Conservation (phyloP, 306 rosid species). For the Abrus precatorius region DNA sequence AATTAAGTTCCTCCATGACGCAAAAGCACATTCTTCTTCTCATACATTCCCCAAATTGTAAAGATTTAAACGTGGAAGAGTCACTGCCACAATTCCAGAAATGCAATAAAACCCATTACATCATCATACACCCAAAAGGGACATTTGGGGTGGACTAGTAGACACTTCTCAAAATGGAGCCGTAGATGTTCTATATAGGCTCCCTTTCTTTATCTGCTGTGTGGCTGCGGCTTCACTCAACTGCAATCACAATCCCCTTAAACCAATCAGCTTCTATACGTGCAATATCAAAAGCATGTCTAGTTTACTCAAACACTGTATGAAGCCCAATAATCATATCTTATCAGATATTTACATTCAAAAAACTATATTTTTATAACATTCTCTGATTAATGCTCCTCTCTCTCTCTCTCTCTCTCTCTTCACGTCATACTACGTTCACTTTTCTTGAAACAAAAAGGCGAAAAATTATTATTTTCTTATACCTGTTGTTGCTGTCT, state of each 20-base stretch:
- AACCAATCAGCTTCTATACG: not conserved
- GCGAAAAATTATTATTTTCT: too few species aligned
- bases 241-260: conserved; percentile 54
- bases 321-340: too few species aligned
- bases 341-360: too few species aligned
- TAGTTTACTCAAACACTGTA: too few species aligned
- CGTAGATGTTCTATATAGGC: conserved; percentile 72
- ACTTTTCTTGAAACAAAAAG: too few species aligned
- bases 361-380: not conserved
- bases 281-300: not conserved
- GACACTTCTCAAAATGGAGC: conserved; percentile 72
- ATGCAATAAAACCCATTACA: conserved; percentile 25
- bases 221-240: conserved; percentile 48
- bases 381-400: too few species aligned
- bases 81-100: conserved; percentile 10
- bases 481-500: conserved; percentile 73
- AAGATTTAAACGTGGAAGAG: conserved; percentile 4
- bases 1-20: conserved; percentile 23
- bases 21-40: conserved; percentile 50
- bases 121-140: conserved; percentile 43
- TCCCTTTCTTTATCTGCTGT: conserved; percentile 60
- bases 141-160: not conserved
- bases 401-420: not conserved
- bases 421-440: too few species aligned
- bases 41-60: conserved; percentile 34